Evolutionary conservation across 139 green algal genomes (phyloP).

Genomic region (Micromonas commoda): DNA sequence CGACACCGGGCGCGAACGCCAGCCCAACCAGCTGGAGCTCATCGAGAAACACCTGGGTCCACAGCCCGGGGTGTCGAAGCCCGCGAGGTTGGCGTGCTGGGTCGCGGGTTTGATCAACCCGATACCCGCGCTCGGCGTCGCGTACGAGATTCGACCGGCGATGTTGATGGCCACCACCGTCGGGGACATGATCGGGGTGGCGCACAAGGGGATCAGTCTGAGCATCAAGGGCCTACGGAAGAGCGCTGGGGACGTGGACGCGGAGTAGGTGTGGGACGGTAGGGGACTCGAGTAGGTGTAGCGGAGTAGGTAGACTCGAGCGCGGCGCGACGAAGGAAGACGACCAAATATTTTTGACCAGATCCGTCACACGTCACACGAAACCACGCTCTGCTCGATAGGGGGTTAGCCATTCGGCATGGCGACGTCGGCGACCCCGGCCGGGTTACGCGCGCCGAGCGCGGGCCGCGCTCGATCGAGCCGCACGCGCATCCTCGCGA

Average conservation of each 20-base stretch:
- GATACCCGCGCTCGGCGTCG: conserved; percentile 11
- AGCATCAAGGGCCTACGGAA: not conserved
- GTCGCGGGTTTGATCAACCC: conserved; percentile 11
- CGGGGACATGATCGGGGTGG: conserved; percentile 8
- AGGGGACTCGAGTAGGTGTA: too few relatives aligned
- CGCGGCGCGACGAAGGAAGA: too few relatives aligned
- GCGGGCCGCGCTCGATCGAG: too few relatives aligned
- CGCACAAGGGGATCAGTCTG: not conserved
- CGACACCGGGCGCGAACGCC: not conserved
- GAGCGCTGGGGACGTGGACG: not conserved
- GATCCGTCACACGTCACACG: too few relatives aligned
- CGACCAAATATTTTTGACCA: too few relatives aligned
- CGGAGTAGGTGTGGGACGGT: too few relatives aligned
- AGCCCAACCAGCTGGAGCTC: conserved; percentile 11
- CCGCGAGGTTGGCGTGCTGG: not conserved
- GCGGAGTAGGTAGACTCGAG: too few relatives aligned
- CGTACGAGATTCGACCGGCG: conserved; percentile 18
- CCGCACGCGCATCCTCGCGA: too few relatives aligned
- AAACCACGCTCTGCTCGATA: too few relatives aligned
- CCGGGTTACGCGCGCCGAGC: too few relatives aligned
- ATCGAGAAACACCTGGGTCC: not conserved
- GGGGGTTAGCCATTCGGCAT: too few relatives aligned
- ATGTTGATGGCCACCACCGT: conserved; percentile 7
- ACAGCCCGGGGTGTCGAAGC: not conserved
- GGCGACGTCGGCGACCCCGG: too few relatives aligned